Evolutionary conservation across 306 rosid genomes (phyloP).

Genomic region (cucumber (Cucumis sativus)): DNA sequence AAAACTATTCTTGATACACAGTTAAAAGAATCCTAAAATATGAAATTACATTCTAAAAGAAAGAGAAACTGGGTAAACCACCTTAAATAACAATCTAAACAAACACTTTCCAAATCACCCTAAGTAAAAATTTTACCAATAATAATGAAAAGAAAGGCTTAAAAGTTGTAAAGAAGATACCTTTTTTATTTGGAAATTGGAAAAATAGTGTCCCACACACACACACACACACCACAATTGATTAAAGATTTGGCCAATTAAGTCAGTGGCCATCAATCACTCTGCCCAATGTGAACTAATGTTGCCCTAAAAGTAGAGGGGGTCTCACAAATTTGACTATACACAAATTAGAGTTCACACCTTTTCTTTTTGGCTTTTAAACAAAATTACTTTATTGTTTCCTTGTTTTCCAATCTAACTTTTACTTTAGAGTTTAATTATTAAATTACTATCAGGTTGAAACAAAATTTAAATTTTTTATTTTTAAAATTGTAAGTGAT

Average conservation of each 20-base stretch:
- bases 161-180: not conserved
- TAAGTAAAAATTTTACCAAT: not conserved
- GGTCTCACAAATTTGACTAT: not conserved
- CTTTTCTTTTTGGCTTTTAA: not conserved
- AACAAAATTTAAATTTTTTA: no score
- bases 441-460: no score
- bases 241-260: not conserved
- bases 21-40: not conserved
- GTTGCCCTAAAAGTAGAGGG: not conserved
- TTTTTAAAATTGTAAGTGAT: no score
- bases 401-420: no score
- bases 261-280: not conserved
- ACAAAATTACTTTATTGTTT: no score
- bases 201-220: not conserved
- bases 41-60: not conserved
- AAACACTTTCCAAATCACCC: not conserved
- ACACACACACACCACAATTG: constrained; percentile 3
- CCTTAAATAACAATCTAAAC: not conserved
- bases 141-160: not conserved
- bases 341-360: not conserved
- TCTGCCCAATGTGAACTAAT: not conserved
- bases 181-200: not conserved
- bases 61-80: not conserved
- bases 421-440: no score
- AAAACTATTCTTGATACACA: not conserved